Evolutionary conservation across 2,329 filamentous ascomycete species (phyloP), one percentile per base, ranked within the genome.

Genomic region (Eutypella sp.): DNA sequence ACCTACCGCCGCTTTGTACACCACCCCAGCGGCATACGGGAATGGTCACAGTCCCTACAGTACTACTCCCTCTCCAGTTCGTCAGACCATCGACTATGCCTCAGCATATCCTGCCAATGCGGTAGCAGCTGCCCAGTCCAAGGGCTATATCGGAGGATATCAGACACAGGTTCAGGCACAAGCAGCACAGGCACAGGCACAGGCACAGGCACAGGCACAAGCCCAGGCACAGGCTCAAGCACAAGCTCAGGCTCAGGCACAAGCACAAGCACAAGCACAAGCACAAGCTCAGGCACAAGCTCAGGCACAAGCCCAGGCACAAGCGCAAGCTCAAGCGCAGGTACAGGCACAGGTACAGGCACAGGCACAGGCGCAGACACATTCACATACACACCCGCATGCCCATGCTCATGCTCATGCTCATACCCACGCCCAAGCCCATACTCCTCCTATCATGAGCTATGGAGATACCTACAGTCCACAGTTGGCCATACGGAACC

Each of bases 21-120:
- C 53, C 3, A 45, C 60, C 7, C 44, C 54, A 11, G 53, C 45
- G 16, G 22, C 43, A 22, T 61, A 59, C 44, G 53, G 49, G 41
- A 62, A 62, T 54, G 58, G 47, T 16, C 52, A 47, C 13, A 37
- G 52, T 27, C 48, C 44, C 40, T 61, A 62, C 43, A 55, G 53
- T 37, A 44, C n/a, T n/a, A n/a, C 51, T 27, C 56, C 57, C 11
- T 39, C 36, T 24, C 36, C 36, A 39, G 36, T 39, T 20, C 36
- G 36, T 39, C 36, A 39, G 20, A 9, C 36, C 6, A 11, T 46
- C 23, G 41, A 46, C 40, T 42, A 42, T 23, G 20, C 39, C 44
- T 29, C 47, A 43, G 42, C 42, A 23, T 42, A 41, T 33, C 24
- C 40, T 24, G 15, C 36, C 19, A 39, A 39, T 39, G n/a, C 36